Percentiles rank a stretch among this genome's conserved stretches.
phyloP scores from a whole-genome alignment of 2,329 filamentous ascomycete species.

The Magnaporthiopsis incrustans region DNA sequence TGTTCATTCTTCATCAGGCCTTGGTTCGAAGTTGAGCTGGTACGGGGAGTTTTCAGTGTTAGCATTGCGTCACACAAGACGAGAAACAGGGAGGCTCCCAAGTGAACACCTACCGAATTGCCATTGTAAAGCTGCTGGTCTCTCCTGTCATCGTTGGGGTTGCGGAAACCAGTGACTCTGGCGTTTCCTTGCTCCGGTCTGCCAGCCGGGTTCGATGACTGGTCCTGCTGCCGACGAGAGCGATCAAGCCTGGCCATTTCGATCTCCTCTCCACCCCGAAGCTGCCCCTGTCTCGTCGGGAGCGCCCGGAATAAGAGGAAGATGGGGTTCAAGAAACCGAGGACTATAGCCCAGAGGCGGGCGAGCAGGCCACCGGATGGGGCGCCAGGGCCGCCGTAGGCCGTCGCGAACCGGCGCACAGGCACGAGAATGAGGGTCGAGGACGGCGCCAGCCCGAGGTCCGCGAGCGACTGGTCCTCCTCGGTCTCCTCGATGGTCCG shows the following conservation, averaged over 20 bases:
- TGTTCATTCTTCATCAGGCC: constrained; percentile 43
- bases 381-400: constrained; percentile 23
- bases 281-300: constrained; percentile 8
- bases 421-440: constrained; percentile 79
- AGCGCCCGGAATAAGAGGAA: constrained; percentile 20
- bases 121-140: constrained; percentile 81
- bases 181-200: constrained; percentile 15
- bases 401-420: constrained; percentile 39
- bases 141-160: constrained; percentile 43
- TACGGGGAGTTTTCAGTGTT: constrained; percentile 19
- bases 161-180: constrained; percentile 40
- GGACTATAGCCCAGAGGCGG: constrained; percentile 24
- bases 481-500: constrained; percentile 66
- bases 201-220: constrained; percentile 5
- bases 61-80: not conserved
- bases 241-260: not conserved
- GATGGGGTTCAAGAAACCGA: constrained; percentile 20
- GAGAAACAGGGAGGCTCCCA: not conserved
- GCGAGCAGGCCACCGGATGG: constrained; percentile 18
- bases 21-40: constrained; percentile 62
- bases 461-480: constrained; percentile 58
- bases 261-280: not conserved
- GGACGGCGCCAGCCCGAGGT: constrained; percentile 67
- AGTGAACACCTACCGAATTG: constrained; percentile 66
- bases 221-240: not conserved